Base-by-base conservation (phyloP, 768 basidiomycete genomes). In the Pleurotus citrinopileatus region DNA sequence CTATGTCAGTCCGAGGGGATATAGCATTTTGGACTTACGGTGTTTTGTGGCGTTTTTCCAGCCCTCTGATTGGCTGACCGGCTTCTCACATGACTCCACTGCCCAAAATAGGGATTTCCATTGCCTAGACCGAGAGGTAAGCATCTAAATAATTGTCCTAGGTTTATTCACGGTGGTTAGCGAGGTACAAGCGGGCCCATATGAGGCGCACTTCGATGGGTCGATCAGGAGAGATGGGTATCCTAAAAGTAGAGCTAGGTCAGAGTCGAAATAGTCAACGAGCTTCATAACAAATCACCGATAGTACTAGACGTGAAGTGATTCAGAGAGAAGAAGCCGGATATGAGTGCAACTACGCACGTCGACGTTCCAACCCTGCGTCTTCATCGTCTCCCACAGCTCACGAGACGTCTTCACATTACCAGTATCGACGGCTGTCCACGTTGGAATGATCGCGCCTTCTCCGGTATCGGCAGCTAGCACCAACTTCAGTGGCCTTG, bases 101-200 rank as follows among this genome's bases (percentile, higher is more conserved):
- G n/a, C n/a, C n/a, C n/a, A n/a, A n/a, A n/a, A n/a, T n/a, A n/a
- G n/a, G n/a, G n/a, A n/a, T n/a, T n/a, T n/a, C n/a, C n/a, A n/a
- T n/a, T n/a, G n/a, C n/a, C n/a, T n/a, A n/a, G n/a, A n/a, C n/a
- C n/a, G n/a, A n/a, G n/a, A 95, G 75, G 66, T 98, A 99, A 0
- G 91, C 89, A 68, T 98, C 97, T 15, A 99, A 83, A 68, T 99
- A 98, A 63, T 95, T 94, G 67, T 97, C 91, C 86, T 91, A 56
- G 53, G 51, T 45, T 22, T 22, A 6, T 19, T 37, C 52, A 9
- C 45, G 6, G 38, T 40, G 1, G 32, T 0, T 22, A 36, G 34
- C 23, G 17, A 28, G 32, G 22, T 50, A 34, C 1, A 10, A 10
- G 19, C 7, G 12, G 4, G 34, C 29, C 12, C 6, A 12, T 10